Evolutionary conservation across 2,329 filamentous ascomycete species (phyloP).

Genomic region (Raffaelea albimanens): DNA sequence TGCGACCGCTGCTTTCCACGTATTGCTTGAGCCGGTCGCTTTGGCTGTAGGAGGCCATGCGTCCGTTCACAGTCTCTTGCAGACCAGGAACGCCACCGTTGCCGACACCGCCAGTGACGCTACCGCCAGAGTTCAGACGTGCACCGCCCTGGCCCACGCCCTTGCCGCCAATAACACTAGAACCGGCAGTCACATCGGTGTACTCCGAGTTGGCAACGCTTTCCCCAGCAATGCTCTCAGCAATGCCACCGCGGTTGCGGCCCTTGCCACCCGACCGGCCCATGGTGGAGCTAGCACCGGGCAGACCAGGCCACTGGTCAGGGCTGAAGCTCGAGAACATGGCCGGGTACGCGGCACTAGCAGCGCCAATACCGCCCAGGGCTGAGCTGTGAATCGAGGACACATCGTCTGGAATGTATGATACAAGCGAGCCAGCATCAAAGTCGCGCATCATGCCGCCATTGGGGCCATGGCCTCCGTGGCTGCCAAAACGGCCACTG

Average conservation of each 20-base stretch:
- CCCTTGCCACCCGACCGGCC: conserved; percentile 57
- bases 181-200: conserved; percentile 60
- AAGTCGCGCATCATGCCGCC: conserved; percentile 40
- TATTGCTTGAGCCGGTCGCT: conserved; percentile 91
- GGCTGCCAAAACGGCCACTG: conserved; percentile 13
- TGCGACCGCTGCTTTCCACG: conserved; percentile 73
- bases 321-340: conserved; percentile 91
- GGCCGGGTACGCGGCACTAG: conserved; percentile 74
- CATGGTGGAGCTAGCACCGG: conserved; percentile 43
- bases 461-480: conserved; percentile 28
- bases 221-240: conserved; percentile 80
- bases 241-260: conserved; percentile 46
- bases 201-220: conserved; percentile 86
- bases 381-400: conserved; percentile 92
- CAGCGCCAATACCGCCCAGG: conserved; percentile 51
- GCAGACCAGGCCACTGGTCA: conserved; percentile 80
- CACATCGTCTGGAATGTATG: conserved; percentile 94
- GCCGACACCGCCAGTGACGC: background rate
- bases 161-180: conserved; percentile 67
- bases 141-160: conserved; percentile 77
- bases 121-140: conserved; percentile 42
- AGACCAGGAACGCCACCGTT: conserved; percentile 52
- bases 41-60: conserved; percentile 57
- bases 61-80: conserved; percentile 61
- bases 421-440: conserved; percentile 81